These are phyloP conservation scores for Alternaria sp. DNA, from an alignment of 2,329 filamentous ascomycete genomes.

Conservation along the genomic window DNA sequence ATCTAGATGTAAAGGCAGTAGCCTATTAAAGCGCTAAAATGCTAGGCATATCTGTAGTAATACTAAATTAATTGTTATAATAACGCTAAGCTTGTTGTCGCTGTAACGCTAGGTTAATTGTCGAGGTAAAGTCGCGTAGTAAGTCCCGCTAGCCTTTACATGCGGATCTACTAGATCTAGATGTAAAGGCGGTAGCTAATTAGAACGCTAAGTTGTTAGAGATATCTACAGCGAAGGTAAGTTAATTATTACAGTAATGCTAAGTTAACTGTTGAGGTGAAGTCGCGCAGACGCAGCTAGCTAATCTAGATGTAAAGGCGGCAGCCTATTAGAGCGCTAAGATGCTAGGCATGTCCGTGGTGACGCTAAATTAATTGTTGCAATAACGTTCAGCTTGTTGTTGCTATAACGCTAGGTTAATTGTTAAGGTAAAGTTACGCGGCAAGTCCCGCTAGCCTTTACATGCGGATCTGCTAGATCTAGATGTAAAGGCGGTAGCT, in stretches of 20 bases:
- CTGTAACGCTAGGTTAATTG: not conserved
- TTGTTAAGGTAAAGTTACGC: not conserved
- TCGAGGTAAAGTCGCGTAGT: not conserved
- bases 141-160: not conserved
- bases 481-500: not conserved
- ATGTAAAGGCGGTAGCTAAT: not conserved
- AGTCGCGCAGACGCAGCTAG: not conserved
- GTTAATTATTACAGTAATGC: not conserved
- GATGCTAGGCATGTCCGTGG: not conserved
- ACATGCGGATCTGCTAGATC: not conserved
- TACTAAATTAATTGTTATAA: too few species aligned
- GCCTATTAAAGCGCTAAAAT: not conserved
- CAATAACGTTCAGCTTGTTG: not conserved
- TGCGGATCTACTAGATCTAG: not conserved
- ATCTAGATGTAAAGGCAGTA: not conserved
- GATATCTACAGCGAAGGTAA: not conserved
- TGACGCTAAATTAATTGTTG: not conserved
- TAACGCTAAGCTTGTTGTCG: not conserved
- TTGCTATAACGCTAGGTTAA: not conserved
- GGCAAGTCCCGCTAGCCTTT: not conserved
- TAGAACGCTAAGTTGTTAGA: not conserved
- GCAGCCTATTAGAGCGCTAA: not conserved
- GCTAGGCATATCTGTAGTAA: too few species aligned
- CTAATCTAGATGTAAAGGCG: not conserved
- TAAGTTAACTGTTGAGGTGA: not conserved